Conservation (phyloP, 129 eudicot species). For the Centaurea solstitialis region DNA sequence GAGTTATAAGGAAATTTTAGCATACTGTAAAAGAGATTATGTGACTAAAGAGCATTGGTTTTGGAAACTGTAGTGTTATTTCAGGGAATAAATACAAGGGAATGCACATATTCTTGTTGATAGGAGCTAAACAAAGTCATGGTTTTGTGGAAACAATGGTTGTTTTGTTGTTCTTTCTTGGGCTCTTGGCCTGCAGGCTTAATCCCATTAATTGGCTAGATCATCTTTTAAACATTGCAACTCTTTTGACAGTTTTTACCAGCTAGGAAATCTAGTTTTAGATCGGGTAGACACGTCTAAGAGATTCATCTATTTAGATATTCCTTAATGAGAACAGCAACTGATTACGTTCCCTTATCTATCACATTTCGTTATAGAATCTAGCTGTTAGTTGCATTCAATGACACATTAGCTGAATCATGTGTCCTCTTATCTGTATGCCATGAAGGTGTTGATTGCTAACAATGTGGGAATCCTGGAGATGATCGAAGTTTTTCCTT, state of each 20-base stretch:
- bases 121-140: neutral
- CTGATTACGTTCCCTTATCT: neutral
- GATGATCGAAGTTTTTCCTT: neutral
- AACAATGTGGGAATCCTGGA: neutral
- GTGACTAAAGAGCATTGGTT: neutral
- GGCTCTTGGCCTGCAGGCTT: neutral
- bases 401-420: neutral
- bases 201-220: neutral
- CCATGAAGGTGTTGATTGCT: neutral
- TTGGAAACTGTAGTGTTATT: neutral
- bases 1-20: neutral
- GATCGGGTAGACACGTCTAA: neutral
- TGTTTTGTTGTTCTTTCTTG: neutral
- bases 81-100: neutral
- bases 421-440: neutral
- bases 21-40: neutral
- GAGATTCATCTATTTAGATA: neutral
- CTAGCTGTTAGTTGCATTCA: neutral
- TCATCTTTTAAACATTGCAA: neutral
- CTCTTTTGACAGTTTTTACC: neutral
- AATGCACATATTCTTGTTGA: neutral
- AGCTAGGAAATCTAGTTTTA: neutral
- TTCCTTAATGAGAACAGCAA: neutral
- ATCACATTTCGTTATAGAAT: neutral
- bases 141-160: neutral